A percentile compares a stretch with the other conserved stretches of the same genome.
Conservation (phyloP, 139 green algal species). For the Chlorella vulgaris region DNA sequence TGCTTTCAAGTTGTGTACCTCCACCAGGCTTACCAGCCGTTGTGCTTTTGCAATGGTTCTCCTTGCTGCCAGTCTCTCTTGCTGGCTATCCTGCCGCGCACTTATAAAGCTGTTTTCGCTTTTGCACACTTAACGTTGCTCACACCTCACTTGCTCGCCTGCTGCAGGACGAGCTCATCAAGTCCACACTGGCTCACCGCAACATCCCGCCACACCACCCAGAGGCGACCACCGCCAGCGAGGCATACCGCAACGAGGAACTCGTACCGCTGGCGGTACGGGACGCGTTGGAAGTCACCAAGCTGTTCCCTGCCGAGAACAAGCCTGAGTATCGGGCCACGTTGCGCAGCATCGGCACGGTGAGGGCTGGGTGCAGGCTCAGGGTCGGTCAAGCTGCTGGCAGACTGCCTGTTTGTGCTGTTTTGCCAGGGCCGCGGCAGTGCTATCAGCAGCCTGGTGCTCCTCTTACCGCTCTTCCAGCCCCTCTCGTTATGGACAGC, state of each 20-base stretch:
- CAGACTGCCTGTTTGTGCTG: no score
- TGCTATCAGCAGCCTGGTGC: no score
- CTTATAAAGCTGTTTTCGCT: neutral
- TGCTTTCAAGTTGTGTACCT: no score
- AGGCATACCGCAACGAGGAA: conserved; percentile 48
- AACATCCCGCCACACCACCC: conserved; percentile 59
- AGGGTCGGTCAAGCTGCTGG: no score
- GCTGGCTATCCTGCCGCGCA: no score
- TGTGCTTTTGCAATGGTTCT: no score
- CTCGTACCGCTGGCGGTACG: conserved; percentile 31
- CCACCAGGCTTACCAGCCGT: no score
- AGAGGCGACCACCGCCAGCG: conserved; percentile 32
- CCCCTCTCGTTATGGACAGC: no score
- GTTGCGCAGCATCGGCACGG: conserved; percentile 13
- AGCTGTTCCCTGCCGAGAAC: conserved; percentile 42
- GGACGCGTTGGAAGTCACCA: conserved; percentile 40
- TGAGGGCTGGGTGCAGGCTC: no score
- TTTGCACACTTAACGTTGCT: neutral
- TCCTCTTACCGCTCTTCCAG: no score
- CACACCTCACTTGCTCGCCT: neutral
- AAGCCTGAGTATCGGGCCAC: conserved; percentile 16
- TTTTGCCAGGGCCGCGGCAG: no score
- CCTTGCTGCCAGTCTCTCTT: no score
- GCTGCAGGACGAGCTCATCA: conserved; percentile 43
- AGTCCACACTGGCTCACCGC: conserved; percentile 28